Base-by-base conservation (phyloP, 768 basidiomycete species). In the Myochromella boudieri region DNA sequence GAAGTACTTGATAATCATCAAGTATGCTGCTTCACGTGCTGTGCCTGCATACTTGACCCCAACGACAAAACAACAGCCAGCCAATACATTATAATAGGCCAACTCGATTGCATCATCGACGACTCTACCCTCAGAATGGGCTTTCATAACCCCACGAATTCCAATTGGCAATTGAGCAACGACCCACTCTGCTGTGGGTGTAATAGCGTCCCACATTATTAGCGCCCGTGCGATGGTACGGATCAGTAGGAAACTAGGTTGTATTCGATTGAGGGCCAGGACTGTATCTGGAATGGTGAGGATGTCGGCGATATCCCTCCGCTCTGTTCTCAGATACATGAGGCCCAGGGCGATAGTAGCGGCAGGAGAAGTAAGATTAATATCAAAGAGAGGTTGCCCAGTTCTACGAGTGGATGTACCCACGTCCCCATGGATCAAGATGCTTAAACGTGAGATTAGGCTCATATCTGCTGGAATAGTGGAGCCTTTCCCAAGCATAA, bases 41-140 rank as follows among this genome's bases (percentile, higher is more conserved):
- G 93, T 95, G 4, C 97, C 95, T 3, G 95, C 95, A 57, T 84
- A 97, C 63, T 95, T 97, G 49, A 99, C 70, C 8, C 86, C 94
- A 29, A 98, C 77, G 2, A 83, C 91, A 53, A 97, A 94, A 66
- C 95, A 97, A 46, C 85, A 86, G 2, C 91, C 95, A 1, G 94
- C 85, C 26, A 95, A 67, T 50, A 98, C 87, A 61, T 95, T 88
- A 67, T 89, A 91, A 65, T 94, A 91, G 0, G 94, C 95, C 44
- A 97, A 64, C 59, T 97, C 93, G 53, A 85, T 76, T 11, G 87
- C 79, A 47, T 89, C 84, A 45, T 88, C 82, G 11, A 82, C 66
- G 6, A 62, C 60, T 53, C 76, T 77, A 20, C 76, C 78, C 49
- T 69, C 71, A 18, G 71, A 62, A 18, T 75, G 69, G n/a, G 66